phyloP scores from a whole-genome alignment of 75 land plant species.

The Pinus albicaulis region DNA sequence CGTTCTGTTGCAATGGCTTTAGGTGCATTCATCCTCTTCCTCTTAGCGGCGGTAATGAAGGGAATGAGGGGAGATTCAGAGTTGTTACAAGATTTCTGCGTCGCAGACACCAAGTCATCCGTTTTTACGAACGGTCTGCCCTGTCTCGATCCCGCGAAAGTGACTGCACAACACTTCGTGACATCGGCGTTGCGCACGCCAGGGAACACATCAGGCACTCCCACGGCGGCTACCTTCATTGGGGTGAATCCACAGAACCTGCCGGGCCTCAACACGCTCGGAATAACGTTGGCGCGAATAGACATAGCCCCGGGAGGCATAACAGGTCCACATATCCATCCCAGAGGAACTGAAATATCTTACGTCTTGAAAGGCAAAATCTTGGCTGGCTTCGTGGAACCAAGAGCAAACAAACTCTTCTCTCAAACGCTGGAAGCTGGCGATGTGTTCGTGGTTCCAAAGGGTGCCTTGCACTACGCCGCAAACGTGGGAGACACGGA shows the following conservation, averaged over 20 bases:
- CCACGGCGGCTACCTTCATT: too few relatives aligned
- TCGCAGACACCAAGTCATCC: not conserved
- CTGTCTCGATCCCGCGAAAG: too few relatives aligned
- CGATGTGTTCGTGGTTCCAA: slow-evolving; percentile 39
- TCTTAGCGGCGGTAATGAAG: too few relatives aligned
- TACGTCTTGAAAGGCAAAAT: slow-evolving; percentile 31
- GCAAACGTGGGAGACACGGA: not conserved
- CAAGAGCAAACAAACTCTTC: slow-evolving; percentile 21
- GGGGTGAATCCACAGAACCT: too few relatives aligned
- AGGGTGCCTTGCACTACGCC: too few relatives aligned
- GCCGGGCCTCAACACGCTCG: slow-evolving; percentile 51
- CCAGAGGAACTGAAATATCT: slow-evolving; percentile 46
- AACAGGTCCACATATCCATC: slow-evolving; percentile 38
- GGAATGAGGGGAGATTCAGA: slow-evolving; percentile 2
- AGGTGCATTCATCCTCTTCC: too few relatives aligned
- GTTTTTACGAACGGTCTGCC: too few relatives aligned
- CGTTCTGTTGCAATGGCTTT: too few relatives aligned
- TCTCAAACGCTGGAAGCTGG: slow-evolving; percentile 24
- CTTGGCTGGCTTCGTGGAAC: slow-evolving; percentile 21
- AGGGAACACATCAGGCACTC: too few relatives aligned
- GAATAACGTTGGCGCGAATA: slow-evolving; percentile 36
- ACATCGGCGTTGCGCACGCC: too few relatives aligned
- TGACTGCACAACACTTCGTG: too few relatives aligned
- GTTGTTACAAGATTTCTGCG: slow-evolving; percentile 22
- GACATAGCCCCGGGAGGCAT: slow-evolving; percentile 38